These are phyloP conservation scores for Coemansia sp. DNA, from an alignment of 192 early-diverging fungal species.

Conservation along the genomic window DNA sequence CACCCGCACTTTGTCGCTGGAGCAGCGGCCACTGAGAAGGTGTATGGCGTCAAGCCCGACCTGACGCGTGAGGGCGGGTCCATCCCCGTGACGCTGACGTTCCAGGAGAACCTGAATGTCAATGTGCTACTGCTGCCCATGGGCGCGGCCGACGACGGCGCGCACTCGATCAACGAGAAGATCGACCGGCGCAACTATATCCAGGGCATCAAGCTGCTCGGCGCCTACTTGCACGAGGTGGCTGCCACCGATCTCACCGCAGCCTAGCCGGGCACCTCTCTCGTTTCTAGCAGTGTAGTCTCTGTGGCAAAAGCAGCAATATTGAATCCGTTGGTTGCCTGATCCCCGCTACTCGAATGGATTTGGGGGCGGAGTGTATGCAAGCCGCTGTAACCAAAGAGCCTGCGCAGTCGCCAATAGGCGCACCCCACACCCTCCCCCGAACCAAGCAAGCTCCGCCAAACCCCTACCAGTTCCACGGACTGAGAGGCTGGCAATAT, in stretches of 20 bases:
- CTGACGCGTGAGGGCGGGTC: constrained; percentile 96
- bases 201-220: constrained; percentile 90
- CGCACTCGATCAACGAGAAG: constrained; percentile 98
- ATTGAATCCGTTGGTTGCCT: too few relatives aligned
- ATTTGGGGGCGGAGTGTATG: too few relatives aligned
- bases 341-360: too few relatives aligned
- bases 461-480: too few relatives aligned
- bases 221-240: constrained; percentile 86
- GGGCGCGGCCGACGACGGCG: constrained; percentile 91
- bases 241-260: constrained; percentile 43
- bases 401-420: too few relatives aligned
- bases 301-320: too few relatives aligned
- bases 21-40: constrained; percentile 80
- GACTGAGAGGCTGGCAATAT: too few relatives aligned
- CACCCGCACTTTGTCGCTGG: constrained; percentile 94
- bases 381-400: too few relatives aligned
- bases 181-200: constrained; percentile 90
- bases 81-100: constrained; percentile 96
- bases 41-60: constrained; percentile 91
- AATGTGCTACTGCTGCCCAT: constrained; percentile 92
- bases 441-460: too few relatives aligned
- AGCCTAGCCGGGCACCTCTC: too few relatives aligned
- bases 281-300: too few relatives aligned
- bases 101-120: constrained; percentile 90
- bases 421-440: too few relatives aligned